Conservation (phyloP, 495 filamentous ascomycete species). For the Penicillium desertorum region DNA sequence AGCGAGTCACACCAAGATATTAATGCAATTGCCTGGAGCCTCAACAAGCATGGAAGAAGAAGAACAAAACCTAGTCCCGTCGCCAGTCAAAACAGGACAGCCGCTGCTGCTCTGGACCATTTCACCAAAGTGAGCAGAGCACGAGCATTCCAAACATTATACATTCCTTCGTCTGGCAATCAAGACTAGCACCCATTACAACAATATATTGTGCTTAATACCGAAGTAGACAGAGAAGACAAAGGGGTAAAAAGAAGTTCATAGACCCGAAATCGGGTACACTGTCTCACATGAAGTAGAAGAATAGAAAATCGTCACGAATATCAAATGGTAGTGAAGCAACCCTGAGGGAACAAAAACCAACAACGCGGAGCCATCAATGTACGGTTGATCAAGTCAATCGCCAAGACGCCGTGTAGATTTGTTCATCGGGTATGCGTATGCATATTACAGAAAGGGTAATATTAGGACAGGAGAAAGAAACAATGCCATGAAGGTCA, state of each 20-base stretch:
- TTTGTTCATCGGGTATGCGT: slow-evolving; percentile 13
- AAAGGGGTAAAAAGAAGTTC: neutral
- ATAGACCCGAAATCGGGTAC: neutral
- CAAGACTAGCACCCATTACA: neutral
- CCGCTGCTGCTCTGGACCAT: neutral
- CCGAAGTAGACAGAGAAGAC: neutral
- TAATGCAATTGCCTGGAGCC: neutral
- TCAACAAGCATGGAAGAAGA: neutral
- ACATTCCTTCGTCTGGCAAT: neutral
- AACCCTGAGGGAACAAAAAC: neutral
- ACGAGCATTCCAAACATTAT: neutral
- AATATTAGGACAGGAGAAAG: slow-evolving; percentile 6
- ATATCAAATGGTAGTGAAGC: neutral
- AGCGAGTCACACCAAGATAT: neutral
- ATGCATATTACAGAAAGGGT: slow-evolving; percentile 19
- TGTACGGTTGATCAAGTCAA: slow-evolving; percentile 3
- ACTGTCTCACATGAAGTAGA: neutral
- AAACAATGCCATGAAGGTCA: neutral
- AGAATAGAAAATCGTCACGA: neutral
- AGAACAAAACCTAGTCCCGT: neutral
- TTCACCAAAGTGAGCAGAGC: neutral
- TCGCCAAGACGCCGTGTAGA: slow-evolving; percentile 21
- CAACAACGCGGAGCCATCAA: slow-evolving; percentile 7
- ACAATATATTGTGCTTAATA: neutral
- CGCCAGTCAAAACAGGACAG: neutral